These are phyloP conservation scores for Endocalyx cinctus DNA, from an alignment of 2,329 filamentous ascomycete genomes.

Conservation along the genomic window DNA sequence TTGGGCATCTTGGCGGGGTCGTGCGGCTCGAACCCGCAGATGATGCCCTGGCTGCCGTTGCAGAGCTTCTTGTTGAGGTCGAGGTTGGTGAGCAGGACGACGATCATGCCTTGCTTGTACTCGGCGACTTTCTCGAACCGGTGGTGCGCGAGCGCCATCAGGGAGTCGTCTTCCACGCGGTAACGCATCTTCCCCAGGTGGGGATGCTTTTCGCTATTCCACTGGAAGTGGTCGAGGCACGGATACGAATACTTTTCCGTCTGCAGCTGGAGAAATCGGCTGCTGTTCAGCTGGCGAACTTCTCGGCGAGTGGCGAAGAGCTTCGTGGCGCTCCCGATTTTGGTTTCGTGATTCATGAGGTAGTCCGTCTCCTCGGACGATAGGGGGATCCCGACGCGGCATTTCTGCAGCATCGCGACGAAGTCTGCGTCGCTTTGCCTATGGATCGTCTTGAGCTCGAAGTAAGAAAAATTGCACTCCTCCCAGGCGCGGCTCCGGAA, in stretches of 20 bases:
- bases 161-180: conserved; percentile 20
- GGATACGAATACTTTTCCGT: conserved; percentile 24
- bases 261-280: conserved; percentile 28
- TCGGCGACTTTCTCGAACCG: conserved; percentile 38
- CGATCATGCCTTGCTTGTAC: conserved; percentile 47
- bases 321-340: conserved; percentile 37
- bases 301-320: conserved; percentile 39
- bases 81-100: conserved; percentile 49
- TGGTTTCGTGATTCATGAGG: conserved; percentile 40
- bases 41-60: conserved; percentile 43
- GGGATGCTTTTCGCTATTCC: conserved; percentile 23
- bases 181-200: conserved; percentile 20
- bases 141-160: conserved; percentile 38
- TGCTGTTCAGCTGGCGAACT: conserved; percentile 30
- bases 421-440: conserved; percentile 52
- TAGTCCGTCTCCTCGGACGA: conserved; percentile 31
- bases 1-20: conserved; percentile 24
- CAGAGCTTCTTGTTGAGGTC: conserved; percentile 35
- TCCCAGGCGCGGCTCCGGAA: conserved; percentile 53
- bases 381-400: conserved; percentile 41
- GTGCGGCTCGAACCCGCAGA: conserved; percentile 38
- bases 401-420: conserved; percentile 51
- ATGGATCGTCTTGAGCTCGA: conserved; percentile 51
- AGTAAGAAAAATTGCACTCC: conserved; percentile 46
- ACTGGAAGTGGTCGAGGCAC: conserved; percentile 37